phyloP scores from a whole-genome alignment of 495 filamentous ascomycete genomes.

The Hyaloscypha finlandica region DNA sequence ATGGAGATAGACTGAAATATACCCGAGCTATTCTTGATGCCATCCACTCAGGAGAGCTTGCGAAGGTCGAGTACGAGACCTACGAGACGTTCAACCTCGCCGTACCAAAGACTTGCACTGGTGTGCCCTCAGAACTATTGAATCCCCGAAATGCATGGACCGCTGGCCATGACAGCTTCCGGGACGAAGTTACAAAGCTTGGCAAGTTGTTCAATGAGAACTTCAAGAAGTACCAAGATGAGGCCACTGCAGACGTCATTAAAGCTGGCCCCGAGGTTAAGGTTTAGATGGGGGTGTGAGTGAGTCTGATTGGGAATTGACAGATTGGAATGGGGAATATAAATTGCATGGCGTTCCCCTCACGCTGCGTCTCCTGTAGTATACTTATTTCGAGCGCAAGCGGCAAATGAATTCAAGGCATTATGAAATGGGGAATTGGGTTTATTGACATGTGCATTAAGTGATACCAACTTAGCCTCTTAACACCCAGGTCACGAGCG shows the following conservation, averaged over 20 bases:
- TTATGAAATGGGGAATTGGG: background rate
- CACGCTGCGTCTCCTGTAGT: constrained; percentile 14
- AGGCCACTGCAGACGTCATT: constrained; percentile 83
- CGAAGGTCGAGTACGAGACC: constrained; percentile 86
- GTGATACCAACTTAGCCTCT: too few relatives aligned
- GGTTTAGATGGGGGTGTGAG: constrained; percentile 17
- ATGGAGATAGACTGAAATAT: constrained; percentile 71
- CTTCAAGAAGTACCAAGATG: constrained; percentile 90
- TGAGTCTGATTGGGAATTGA: background rate
- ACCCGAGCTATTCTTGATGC: constrained; percentile 97
- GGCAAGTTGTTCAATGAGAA: constrained; percentile 89
- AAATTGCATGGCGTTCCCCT: constrained; percentile 24
- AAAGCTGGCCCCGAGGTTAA: constrained; percentile 58
- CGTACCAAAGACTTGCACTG: constrained; percentile 82
- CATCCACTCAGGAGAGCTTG: constrained; percentile 94
- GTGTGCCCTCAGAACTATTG: constrained; percentile 86
- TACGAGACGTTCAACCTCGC: constrained; percentile 97
- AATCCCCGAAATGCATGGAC: constrained; percentile 95
- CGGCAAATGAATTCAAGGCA: constrained; percentile 4
- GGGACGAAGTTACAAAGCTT: constrained; percentile 84
- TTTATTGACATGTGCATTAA: too few relatives aligned
- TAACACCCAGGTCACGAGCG: too few relatives aligned
- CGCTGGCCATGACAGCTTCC: constrained; percentile 73
- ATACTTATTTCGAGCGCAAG: constrained; percentile 10
- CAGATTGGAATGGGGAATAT: constrained; percentile 12